These are phyloP conservation scores for Ustilago trichophora DNA, from an alignment of 1,284 basidiomycete species.

Conservation along the genomic window DNA sequence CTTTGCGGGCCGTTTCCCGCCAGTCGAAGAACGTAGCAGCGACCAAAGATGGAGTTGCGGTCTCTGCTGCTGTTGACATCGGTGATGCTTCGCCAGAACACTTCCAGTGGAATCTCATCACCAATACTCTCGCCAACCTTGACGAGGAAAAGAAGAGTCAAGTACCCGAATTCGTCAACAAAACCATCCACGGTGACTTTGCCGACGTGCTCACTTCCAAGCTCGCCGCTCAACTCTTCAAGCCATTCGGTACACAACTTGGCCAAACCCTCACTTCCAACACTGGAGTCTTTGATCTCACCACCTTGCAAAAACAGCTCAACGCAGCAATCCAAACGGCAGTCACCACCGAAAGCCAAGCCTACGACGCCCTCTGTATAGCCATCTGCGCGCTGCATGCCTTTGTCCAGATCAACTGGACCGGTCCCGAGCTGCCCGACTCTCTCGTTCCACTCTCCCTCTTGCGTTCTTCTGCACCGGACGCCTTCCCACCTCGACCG, in stretches of 20 bases:
- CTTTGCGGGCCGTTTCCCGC: constrained; percentile 21
- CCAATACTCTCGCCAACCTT: constrained; percentile 31
- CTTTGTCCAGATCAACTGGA: constrained; percentile 96
- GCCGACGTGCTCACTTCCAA: constrained; percentile 58
- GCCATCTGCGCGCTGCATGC: constrained; percentile 84
- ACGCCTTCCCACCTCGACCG: constrained; percentile 70
- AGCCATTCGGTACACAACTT: constrained; percentile 25
- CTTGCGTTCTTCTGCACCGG: constrained; percentile 67
- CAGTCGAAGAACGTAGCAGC: too few relatives aligned
- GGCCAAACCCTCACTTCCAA: constrained; percentile 27
- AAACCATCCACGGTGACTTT: constrained; percentile 66
- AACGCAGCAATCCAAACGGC: constrained; percentile 1
- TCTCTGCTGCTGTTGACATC: neutral
- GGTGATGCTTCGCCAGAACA: constrained; percentile 16
- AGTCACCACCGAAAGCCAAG: constrained; percentile 4
- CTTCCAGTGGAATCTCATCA: constrained; percentile 48
- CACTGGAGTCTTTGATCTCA: constrained; percentile 15
- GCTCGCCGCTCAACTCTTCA: constrained; percentile 56
- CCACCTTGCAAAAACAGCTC: constrained; percentile 21
- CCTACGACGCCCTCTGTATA: constrained; percentile 70
- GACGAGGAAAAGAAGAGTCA: constrained; percentile 3
- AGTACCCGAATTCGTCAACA: constrained; percentile 47
- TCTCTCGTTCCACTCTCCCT: constrained; percentile 26
- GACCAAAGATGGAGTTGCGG: too few relatives aligned
- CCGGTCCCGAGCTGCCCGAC: constrained; percentile 82